Conservation (phyloP, 768 basidiomycete genomes). For the Leccinum obscurum region DNA sequence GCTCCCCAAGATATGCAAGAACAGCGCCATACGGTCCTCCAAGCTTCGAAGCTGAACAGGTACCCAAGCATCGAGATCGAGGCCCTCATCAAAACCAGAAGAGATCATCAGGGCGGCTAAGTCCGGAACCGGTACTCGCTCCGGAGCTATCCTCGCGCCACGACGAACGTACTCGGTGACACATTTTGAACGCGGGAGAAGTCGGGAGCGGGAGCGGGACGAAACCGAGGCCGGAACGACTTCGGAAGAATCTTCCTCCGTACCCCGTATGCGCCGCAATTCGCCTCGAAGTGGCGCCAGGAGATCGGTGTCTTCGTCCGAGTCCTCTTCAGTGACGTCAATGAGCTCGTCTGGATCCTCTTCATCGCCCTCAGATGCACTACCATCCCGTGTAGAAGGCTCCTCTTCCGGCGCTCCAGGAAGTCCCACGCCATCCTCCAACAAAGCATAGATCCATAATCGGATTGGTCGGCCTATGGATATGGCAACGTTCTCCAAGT, state of each 20-base stretch:
- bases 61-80: constrained; percentile 28
- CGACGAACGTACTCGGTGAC: constrained; percentile 65
- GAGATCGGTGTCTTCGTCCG: constrained; percentile 48
- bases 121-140: constrained; percentile 52
- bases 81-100: constrained; percentile 27
- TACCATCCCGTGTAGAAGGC: constrained; percentile 16
- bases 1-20: constrained; percentile 58
- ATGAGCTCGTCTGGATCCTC: constrained; percentile 61
- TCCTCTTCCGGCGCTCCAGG: constrained; percentile 34
- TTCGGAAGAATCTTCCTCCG: constrained; percentile 36
- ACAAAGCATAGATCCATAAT: constrained; percentile 63
- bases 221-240: constrained; percentile 33
- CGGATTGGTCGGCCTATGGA: constrained; percentile 65
- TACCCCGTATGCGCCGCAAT: constrained; percentile 54
- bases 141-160: constrained; percentile 62
- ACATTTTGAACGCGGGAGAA: constrained; percentile 21
- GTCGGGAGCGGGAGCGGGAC: constrained; percentile 30
- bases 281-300: constrained; percentile 72
- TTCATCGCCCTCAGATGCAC: constrained; percentile 26
- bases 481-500: constrained; percentile 62
- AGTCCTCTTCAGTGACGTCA: constrained; percentile 66
- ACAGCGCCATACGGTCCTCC: constrained; percentile 51
- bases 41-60: constrained; percentile 52
- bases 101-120: constrained; percentile 49
- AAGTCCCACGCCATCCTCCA: constrained; percentile 69